Conservation (phyloP, 2,329 filamentous ascomycete genomes). For the Verticillium nubilum region DNA sequence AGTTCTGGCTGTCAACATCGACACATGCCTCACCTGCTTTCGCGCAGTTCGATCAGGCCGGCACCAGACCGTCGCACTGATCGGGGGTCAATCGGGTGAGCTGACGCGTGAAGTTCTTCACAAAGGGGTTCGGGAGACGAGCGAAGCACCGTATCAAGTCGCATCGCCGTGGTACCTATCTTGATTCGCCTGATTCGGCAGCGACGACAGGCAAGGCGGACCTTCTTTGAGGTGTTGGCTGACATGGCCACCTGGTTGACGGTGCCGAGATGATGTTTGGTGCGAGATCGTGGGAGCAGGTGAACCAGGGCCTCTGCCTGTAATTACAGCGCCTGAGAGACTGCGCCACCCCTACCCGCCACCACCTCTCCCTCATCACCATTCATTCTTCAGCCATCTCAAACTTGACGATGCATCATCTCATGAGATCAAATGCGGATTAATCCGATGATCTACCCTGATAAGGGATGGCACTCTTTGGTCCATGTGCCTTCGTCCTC, state of each 20-base stretch:
- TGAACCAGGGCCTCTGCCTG: too few species aligned
- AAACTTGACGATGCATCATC: too few species aligned
- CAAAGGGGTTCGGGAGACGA: neutral
- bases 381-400: too few species aligned
- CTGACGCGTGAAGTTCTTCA: neutral
- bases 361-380: too few species aligned
- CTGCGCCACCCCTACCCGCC: too few species aligned
- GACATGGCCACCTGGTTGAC: constrained; percentile 16
- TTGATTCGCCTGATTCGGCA: constrained; percentile 30
- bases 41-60: constrained; percentile 29
- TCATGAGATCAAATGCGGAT: too few species aligned
- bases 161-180: constrained; percentile 12
- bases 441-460: too few species aligned
- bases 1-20: constrained; percentile 30
- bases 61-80: constrained; percentile 30
- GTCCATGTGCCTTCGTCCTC: too few species aligned
- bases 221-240: constrained; percentile 21
- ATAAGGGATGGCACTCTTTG: too few species aligned
- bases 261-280: constrained; percentile 3
- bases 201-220: constrained; percentile 29
- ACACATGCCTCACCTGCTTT: constrained; percentile 27
- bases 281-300: too few species aligned
- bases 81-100: neutral
- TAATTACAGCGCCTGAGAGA: too few species aligned
- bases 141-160: constrained; percentile 1